Percentiles rank a stretch among this genome's conserved stretches.
Evolutionary conservation across 495 filamentous ascomycete species (phyloP).

Genomic region (Penicillium cosmopolitanum): DNA sequence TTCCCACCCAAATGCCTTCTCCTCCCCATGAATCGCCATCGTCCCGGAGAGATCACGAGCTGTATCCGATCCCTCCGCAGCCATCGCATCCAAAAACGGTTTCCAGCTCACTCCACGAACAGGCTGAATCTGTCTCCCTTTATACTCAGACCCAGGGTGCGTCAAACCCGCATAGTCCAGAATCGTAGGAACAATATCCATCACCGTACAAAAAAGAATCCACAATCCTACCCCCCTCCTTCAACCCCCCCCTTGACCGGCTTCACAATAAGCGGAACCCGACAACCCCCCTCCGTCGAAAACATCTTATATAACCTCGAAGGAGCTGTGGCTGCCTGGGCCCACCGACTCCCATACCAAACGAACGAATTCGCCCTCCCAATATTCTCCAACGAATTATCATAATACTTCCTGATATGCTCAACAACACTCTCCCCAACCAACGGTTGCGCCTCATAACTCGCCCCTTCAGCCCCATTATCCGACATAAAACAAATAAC

Average conservation of each 20-base stretch:
- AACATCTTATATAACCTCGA: slow-evolving; percentile 52
- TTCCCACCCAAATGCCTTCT: slow-evolving; percentile 31
- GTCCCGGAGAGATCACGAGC: not conserved
- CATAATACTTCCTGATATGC: slow-evolving; percentile 53
- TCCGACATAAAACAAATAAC: slow-evolving; percentile 59
- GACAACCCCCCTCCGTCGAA: slow-evolving; percentile 55
- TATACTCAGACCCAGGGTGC: slow-evolving; percentile 51
- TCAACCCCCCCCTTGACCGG: slow-evolving; percentile 12
- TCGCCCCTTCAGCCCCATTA: slow-evolving; percentile 58
- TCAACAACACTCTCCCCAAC: slow-evolving; percentile 1
- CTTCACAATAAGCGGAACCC: slow-evolving; percentile 47
- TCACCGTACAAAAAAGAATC: slow-evolving; percentile 54
- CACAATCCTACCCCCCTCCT: slow-evolving; percentile 4
- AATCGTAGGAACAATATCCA: slow-evolving; percentile 57
- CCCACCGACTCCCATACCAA: slow-evolving; percentile 64
- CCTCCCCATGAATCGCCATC: slow-evolving; percentile 24
- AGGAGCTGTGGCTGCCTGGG: slow-evolving; percentile 56
- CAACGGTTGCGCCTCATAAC: slow-evolving; percentile 27
- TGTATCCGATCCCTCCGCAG: not conserved
- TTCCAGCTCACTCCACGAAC: slow-evolving; percentile 45
- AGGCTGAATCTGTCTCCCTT: slow-evolving; percentile 46
- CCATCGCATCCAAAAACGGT: slow-evolving; percentile 8
- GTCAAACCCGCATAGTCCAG: slow-evolving; percentile 54
- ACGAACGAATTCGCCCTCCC: slow-evolving; percentile 59
- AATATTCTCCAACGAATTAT: slow-evolving; percentile 63